Conservation (phyloP, 768 basidiomycete genomes). For the Macrolepiota albuminosa region DNA sequence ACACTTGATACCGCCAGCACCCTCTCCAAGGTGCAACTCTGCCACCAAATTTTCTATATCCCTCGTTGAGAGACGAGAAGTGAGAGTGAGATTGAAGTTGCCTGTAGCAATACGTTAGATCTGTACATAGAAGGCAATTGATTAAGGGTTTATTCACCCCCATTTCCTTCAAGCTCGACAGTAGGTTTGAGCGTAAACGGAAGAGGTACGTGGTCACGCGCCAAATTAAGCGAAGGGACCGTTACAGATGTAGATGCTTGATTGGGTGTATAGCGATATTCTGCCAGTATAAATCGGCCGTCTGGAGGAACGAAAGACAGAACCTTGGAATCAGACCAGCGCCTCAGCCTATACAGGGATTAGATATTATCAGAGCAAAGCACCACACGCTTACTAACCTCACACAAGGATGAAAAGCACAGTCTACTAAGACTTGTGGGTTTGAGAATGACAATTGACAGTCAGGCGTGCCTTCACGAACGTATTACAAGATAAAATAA, state of each 20-base stretch:
- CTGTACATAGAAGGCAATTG: neutral
- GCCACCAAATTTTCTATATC: slow-evolving; percentile 68
- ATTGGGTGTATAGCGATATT: slow-evolving; percentile 66
- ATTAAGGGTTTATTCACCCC: slow-evolving; percentile 25
- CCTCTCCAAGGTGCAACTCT: slow-evolving; percentile 72
- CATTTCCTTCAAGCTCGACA: slow-evolving; percentile 39
- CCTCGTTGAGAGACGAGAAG: slow-evolving; percentile 57
- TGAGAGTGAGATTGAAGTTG: slow-evolving; percentile 1
- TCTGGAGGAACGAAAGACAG: slow-evolving; percentile 95
- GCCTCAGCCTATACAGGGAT: slow-evolving; percentile 51
- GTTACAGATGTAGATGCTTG: slow-evolving; percentile 25
- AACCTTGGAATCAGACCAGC: slow-evolving; percentile 70
- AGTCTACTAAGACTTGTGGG: slow-evolving; percentile 67
- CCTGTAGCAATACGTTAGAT: neutral
- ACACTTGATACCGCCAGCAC: slow-evolving; percentile 70
- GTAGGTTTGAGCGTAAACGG: slow-evolving; percentile 47
- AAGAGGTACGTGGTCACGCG: slow-evolving; percentile 44
- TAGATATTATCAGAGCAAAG: slow-evolving; percentile 2
- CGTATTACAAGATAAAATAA: neutral
- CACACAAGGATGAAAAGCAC: slow-evolving; percentile 90
- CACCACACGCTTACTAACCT: slow-evolving; percentile 41
- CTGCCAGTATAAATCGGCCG: slow-evolving; percentile 78
- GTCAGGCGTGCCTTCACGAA: slow-evolving; percentile 76
- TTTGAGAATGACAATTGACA: slow-evolving; percentile 74
- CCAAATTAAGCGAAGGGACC: slow-evolving; percentile 15